Percentiles rank a stretch among this genome's conserved stretches.
Conservation (phyloP, 345 rosid species). For the Arabidopsis thaliana region TAIR10.1 NC_003071.7:10865001-10865500, state of each 20-base stretch:
- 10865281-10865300: conserved; percentile 29
- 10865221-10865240: conserved; percentile 60
- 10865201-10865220: conserved; percentile 84
- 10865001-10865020: conserved; percentile 9
- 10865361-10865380: conserved; percentile 65
- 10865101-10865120: conserved; percentile 53
- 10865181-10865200: conserved; percentile 74
- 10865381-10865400: conserved; percentile 67
- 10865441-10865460: conserved; percentile 73
- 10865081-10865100: conserved; percentile 1
- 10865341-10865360: conserved; percentile 58
- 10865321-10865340: conserved; percentile 81
- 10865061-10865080: not conserved
- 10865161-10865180: conserved; percentile 81
- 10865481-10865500: not conserved
- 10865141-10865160: conserved; percentile 71
- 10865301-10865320: conserved; percentile 39
- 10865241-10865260: conserved; percentile 47
- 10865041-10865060: not conserved
- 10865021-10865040: not conserved
- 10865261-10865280: conserved; percentile 22
- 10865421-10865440: conserved; percentile 75
- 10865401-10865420: conserved; percentile 68
- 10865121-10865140: conserved; percentile 92
- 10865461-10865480: not conserved